Base-by-base conservation (phyloP, 139 green algal genomes). In the Chlamydomonas applanata region DNA sequence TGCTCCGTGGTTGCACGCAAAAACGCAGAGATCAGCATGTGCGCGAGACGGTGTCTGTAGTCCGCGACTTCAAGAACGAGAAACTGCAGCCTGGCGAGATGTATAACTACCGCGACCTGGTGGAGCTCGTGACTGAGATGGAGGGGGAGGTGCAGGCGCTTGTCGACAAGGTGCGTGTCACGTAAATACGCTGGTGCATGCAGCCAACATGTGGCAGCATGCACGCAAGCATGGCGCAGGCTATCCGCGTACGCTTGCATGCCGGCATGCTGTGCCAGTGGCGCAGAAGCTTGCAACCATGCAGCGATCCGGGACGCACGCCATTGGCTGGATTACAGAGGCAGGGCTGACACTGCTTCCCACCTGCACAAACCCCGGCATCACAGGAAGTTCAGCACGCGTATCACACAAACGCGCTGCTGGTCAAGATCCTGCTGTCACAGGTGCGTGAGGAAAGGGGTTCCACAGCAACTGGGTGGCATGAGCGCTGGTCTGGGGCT, bases 351-450 rank as follows among this genome's bases (percentile, higher is more conserved):
- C 35, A 30, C 34, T 71, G 64, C 19, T 35, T 13, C 2, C 3
- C 35, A 25, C 35, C n/a, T 24, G 1, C 14, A 44, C 45, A 25
- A 0, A 3, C 19, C 36, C 60, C 19, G 20, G 65, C 14, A 7
- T 33, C 35, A 54, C 76, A 83, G 82, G 82, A 88, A 60, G 78
- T 85, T 54, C 74, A 83, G 44, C 77, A 88, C 52, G 75, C 82
- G 24, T 85, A 82, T 60, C 75, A 85, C 56, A 73, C 78, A 20
- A 85, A 79, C 11, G 82, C 70, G 2, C 69, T 88, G 52, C 72
- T 88, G 13, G 71, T 88, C 32, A 84, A 85, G 67, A 72, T 85
- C 1, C 72, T 88, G 49, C 62, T 88, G 11, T 49, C 40, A 19
- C 40, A 49, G 40, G 40, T 49, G 40, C 7, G 40, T n/a, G n/a